Conservation (phyloP, 2,329 filamentous ascomycete genomes). For the Aspergillus sp. region DNA sequence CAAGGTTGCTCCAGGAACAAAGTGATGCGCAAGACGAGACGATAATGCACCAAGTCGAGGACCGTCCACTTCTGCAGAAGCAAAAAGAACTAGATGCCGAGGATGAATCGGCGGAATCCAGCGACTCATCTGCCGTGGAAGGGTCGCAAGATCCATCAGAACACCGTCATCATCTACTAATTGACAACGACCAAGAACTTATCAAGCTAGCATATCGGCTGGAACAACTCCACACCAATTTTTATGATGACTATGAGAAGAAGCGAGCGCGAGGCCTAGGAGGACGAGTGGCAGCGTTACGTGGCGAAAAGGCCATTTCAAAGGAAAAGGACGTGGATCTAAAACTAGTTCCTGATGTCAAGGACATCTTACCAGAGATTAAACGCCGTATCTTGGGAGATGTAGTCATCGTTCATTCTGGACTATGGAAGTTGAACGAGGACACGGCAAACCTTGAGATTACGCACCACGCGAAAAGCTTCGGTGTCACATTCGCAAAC, state of each 20-base stretch:
- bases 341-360: slow-evolving; percentile 76
- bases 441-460: slow-evolving; percentile 82
- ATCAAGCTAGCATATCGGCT: slow-evolving; percentile 74
- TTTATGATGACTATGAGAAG: slow-evolving; percentile 79
- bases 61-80: slow-evolving; percentile 85
- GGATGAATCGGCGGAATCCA: slow-evolving; percentile 63
- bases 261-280: slow-evolving; percentile 45
- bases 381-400: slow-evolving; percentile 75
- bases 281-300: slow-evolving; percentile 50
- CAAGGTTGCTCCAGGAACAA: slow-evolving; percentile 69
- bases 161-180: slow-evolving; percentile 72
- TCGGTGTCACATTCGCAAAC: slow-evolving; percentile 66
- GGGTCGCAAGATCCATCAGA: slow-evolving; percentile 39
- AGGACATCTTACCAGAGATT: slow-evolving; percentile 76
- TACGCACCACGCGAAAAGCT: slow-evolving; percentile 79
- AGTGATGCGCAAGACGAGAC: slow-evolving; percentile 82
- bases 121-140: slow-evolving; percentile 43
- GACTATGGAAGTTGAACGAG: slow-evolving; percentile 62
- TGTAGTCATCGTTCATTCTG: slow-evolving; percentile 81
- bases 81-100: slow-evolving; percentile 89
- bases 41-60: slow-evolving; percentile 83
- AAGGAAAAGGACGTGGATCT: slow-evolving; percentile 51
- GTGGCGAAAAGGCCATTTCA: slow-evolving; percentile 47
- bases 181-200: slow-evolving; percentile 85
- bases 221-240: slow-evolving; percentile 70